phyloP scores from a whole-genome alignment of 2,329 filamentous ascomycete species.

The Lachnellula willkommii region DNA sequence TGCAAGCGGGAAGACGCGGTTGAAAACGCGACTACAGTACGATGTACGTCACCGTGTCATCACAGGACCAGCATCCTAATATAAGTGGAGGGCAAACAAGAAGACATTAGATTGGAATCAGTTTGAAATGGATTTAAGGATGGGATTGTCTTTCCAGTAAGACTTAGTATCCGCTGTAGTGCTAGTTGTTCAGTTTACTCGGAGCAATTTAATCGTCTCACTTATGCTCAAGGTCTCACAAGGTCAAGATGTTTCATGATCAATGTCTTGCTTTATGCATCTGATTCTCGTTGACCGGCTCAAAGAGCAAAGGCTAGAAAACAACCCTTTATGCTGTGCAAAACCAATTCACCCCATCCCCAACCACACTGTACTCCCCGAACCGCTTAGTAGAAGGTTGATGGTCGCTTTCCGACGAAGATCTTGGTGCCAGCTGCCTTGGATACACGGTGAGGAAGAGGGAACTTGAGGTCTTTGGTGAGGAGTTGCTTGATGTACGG shows the following conservation, averaged over 20 bases:
- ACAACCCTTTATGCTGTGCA: constrained; percentile 32
- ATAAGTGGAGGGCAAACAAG: too few relatives aligned
- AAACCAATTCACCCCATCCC: constrained; percentile 27
- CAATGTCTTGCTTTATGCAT: constrained; percentile 25
- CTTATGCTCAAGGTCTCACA: background rate
- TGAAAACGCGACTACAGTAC: too few relatives aligned
- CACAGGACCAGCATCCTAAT: too few relatives aligned
- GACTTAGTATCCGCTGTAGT: background rate
- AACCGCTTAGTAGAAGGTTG: constrained; percentile 76
- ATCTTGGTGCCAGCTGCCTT: constrained; percentile 82
- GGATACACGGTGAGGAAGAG: constrained; percentile 91
- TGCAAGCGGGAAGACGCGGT: too few relatives aligned
- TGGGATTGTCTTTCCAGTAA: background rate
- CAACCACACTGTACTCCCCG: constrained; percentile 18
- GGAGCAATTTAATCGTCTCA: background rate
- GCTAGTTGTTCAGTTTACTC: background rate
- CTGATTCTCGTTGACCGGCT: constrained; percentile 29
- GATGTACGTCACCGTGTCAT: too few relatives aligned
- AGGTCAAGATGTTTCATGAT: constrained; percentile 4
- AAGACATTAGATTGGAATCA: too few relatives aligned
- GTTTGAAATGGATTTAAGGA: too few relatives aligned
- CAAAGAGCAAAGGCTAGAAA: constrained; percentile 31
- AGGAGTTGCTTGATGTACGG: constrained; percentile 99
- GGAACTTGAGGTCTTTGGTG: constrained; percentile 93
- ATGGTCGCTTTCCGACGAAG: constrained; percentile 87